Evolutionary conservation across 2,329 filamentous ascomycete genomes (phyloP), one percentile per base, ranked within the genome.

Genomic region (Chaetomium sp.): DNA sequence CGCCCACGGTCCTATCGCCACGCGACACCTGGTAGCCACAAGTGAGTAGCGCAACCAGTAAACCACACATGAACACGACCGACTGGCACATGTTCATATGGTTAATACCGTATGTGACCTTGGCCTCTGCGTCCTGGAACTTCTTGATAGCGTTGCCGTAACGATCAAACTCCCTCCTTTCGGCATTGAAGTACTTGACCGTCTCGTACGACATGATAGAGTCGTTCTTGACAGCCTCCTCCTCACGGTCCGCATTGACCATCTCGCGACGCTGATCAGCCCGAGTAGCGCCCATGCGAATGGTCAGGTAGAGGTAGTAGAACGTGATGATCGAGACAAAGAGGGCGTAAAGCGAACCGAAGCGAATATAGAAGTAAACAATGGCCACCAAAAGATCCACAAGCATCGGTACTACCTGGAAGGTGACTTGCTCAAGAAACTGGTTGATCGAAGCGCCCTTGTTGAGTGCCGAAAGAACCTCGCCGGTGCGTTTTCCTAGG

Each of bases 171-270:
- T 94, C 89, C 66, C 88, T 91, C 2, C 81, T 76, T 66, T 92
- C 89, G 6, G 88, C 88, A 64, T 92, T 92, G 77, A 94, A 94
- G 66, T 92, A 92, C 69, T 92, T 94, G 68, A 92, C 89, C 1
- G 88, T 92, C 74, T 99, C 94, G 70, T 97, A 99, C n/a, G 91
- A 95, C 59, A 94, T 91, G 76, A 99, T 94, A 0, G 94, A 97
- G 70, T 99, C 94, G 68, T 96, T 97, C 73, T 97, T 97, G 64
- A 97, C 91, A 6, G 94, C 94, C 71, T 96, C 92, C 72, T 96
- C 91, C 72, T 96, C 91, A 60, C 94, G 82, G 63, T 94, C 91
- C 11, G 91, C 89, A 68, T 96, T 97, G 50, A 92, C 92, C 87
- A 96, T 96, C 67, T 92, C 84, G 58, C 94, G 83, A 65, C 94